Conservation (phyloP, 257 asterid species). For the Solanum corneliomulleri region DNA sequence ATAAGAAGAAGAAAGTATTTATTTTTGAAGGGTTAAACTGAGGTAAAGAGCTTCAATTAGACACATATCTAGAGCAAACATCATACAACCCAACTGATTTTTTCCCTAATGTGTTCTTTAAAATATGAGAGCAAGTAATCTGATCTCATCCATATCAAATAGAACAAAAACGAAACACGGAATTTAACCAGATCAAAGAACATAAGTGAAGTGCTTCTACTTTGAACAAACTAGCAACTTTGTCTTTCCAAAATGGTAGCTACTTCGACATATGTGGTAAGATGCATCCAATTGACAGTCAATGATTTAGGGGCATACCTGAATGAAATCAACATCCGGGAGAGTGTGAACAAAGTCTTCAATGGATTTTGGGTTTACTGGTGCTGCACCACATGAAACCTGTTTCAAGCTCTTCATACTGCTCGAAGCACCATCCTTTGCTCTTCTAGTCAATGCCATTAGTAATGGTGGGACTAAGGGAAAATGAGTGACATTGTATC, state of each 20-base stretch:
- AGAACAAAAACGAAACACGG: background rate
- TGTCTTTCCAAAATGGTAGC: background rate
- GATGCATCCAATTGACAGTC: background rate
- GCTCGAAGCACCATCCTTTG: slow-evolving; percentile 14
- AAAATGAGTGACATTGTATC: slow-evolving; percentile 56
- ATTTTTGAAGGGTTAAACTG: background rate
- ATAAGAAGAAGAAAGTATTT: background rate
- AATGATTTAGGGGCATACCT: slow-evolving; percentile 23
- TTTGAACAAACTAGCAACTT: background rate
- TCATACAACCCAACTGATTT: background rate
- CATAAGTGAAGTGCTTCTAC: background rate
- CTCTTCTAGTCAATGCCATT: slow-evolving; percentile 36
- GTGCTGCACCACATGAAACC: slow-evolving; percentile 84
- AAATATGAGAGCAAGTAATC: background rate
- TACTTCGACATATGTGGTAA: background rate
- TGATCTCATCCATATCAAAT: background rate
- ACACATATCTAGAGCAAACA: background rate
- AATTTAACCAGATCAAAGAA: background rate
- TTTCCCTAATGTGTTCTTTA: background rate
- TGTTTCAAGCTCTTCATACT: slow-evolving; percentile 51
- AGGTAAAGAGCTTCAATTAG: background rate
- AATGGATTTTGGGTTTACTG: slow-evolving; percentile 27
- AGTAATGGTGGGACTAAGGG: slow-evolving; percentile 60
- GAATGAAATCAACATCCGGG: slow-evolving; percentile 69
- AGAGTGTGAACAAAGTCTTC: slow-evolving; percentile 40